phyloP scores from a whole-genome alignment of 2,329 filamentous ascomycete species.

The Fusarium chlamydosporum region DNA sequence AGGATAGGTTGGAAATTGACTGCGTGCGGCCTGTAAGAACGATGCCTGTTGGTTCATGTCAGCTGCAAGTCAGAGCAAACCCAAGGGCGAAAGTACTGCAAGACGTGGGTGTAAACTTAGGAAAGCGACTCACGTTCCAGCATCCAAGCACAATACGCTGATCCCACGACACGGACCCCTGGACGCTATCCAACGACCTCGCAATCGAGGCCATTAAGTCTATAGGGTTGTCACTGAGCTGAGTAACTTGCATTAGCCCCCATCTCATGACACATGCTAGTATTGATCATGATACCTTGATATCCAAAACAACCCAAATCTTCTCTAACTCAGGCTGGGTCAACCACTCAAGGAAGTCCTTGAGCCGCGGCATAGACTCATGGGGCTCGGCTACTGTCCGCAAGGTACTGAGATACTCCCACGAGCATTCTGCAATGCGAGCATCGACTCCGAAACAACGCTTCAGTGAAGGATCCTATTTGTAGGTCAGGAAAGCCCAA shows the following conservation, averaged over 20 bases:
- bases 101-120: conserved; percentile 7
- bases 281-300: conserved; percentile 73
- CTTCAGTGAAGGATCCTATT: conserved; percentile 80
- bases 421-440: conserved; percentile 81
- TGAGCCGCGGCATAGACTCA: conserved; percentile 79
- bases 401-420: conserved; percentile 78
- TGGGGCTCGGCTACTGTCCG: conserved; percentile 76
- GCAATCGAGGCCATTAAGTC: conserved; percentile 79
- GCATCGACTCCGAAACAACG: conserved; percentile 84
- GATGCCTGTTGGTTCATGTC: conserved; percentile 64
- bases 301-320: conserved; percentile 87
- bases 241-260: conserved; percentile 26
- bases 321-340: conserved; percentile 73
- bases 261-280: conserved; percentile 16
- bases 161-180: conserved; percentile 72
- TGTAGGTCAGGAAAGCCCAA: conserved; percentile 18
- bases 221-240: conserved; percentile 78
- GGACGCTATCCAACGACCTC: conserved; percentile 70
- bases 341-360: conserved; percentile 81
- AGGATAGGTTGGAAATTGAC: conserved; percentile 73
- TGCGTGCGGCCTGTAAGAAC: conserved; percentile 74
- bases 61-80: conserved; percentile 6
- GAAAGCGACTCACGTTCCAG: conserved; percentile 74
- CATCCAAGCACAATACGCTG: conserved; percentile 82
- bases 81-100: neutral